Percentiles rank a stretch among this genome's conserved stretches.
Conservation (phyloP, 1,139 yeast species). For the Yamadazyma aaseri region DNA sequence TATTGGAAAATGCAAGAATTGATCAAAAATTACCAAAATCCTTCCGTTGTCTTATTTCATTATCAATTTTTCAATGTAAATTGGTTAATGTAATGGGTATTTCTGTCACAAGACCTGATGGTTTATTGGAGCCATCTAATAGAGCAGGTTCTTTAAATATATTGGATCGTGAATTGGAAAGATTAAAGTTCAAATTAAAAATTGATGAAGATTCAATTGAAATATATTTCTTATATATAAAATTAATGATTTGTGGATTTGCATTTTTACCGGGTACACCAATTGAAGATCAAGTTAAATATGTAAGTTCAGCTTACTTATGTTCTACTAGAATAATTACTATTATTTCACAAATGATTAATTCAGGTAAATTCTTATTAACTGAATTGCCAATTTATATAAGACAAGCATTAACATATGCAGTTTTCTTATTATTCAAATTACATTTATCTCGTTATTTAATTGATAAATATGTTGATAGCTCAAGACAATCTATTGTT, state of each 20-base stretch:
- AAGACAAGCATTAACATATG: conserved; percentile 79
- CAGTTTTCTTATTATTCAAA: conserved; percentile 77
- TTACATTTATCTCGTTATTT: conserved; percentile 78
- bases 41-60: conserved; percentile 68
- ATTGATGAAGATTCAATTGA: conserved; percentile 70
- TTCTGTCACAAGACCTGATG: conserved; percentile 86
- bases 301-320: conserved; percentile 78
- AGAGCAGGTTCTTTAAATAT: conserved; percentile 78
- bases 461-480: conserved; percentile 75
- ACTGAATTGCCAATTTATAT: conserved; percentile 86
- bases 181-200: conserved; percentile 61
- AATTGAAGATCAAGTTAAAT: conserved; percentile 80
- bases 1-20: conserved; percentile 74
- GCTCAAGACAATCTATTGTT: conserved; percentile 90
- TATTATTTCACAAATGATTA: conserved; percentile 64
- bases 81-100: conserved; percentile 85
- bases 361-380: conserved; percentile 54
- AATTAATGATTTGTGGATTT: conserved; percentile 81
- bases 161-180: conserved; percentile 74
- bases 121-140: conserved; percentile 79
- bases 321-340: conserved; percentile 83
- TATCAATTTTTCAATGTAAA: conserved; percentile 82
- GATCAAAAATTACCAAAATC: conserved; percentile 67
- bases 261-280: conserved; percentile 93
- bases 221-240: conserved; percentile 74